Conservation (phyloP, 2,329 filamentous ascomycete genomes). For the Aschersonia sp. region DNA sequence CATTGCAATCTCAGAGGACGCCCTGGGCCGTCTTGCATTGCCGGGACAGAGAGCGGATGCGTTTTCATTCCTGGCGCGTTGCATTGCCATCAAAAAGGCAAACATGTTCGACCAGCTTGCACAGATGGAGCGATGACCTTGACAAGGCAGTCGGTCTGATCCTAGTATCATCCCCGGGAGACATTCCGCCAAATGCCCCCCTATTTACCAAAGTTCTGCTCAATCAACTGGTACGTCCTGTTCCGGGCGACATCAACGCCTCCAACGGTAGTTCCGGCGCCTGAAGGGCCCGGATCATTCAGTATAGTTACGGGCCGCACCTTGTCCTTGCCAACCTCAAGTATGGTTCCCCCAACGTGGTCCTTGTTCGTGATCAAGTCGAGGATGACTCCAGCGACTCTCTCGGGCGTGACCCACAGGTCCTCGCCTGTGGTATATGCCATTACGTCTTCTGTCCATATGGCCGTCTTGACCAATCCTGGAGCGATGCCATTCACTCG, state of each 20-base stretch:
- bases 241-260: background rate
- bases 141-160: too few species aligned
- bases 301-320: slow-evolving; percentile 2
- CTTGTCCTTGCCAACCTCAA: slow-evolving; percentile 3
- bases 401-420: slow-evolving; percentile 18
- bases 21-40: too few species aligned
- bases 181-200: background rate
- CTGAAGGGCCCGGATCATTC: slow-evolving; percentile 5
- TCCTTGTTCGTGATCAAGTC: slow-evolving; percentile 14
- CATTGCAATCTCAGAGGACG: too few species aligned
- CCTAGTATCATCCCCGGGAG: too few species aligned
- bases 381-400: slow-evolving; percentile 21
- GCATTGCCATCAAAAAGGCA: too few species aligned
- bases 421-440: slow-evolving; percentile 12
- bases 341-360: slow-evolving; percentile 10
- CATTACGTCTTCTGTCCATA: slow-evolving; percentile 24
- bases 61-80: too few species aligned
- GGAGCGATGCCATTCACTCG: slow-evolving; percentile 22
- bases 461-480: slow-evolving; percentile 19
- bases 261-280: background rate
- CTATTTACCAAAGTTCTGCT: slow-evolving; percentile 2
- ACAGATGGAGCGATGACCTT: too few species aligned
- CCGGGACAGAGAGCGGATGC: too few species aligned
- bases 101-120: too few species aligned
- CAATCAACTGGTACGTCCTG: background rate